A percentile compares a stretch with the other conserved stretches of the same genome.
These are phyloP conservation scores for Penicillium sp. DNA, from an alignment of 2,329 filamentous ascomycete species.

Conservation along the genomic window DNA sequence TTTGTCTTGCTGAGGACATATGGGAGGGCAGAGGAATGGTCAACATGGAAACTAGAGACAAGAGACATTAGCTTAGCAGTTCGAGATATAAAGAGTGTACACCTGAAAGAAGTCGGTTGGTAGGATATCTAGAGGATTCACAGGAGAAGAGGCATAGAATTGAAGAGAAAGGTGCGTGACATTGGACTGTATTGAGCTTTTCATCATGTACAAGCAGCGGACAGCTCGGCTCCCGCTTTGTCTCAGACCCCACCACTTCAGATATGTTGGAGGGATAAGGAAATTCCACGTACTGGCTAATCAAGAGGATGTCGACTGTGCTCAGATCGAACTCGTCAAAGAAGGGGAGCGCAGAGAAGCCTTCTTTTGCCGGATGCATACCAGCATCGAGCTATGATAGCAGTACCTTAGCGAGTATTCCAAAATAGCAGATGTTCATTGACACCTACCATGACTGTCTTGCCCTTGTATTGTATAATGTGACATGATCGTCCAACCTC, in stretches of 20 bases:
- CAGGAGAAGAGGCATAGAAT: slow-evolving; percentile 7
- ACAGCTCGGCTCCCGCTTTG: not conserved
- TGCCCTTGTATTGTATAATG: slow-evolving; percentile 98
- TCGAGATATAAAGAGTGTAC: slow-evolving; percentile 4
- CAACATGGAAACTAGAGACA: slow-evolving; percentile 82
- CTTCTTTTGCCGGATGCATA: slow-evolving; percentile 94
- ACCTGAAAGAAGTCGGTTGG: not conserved
- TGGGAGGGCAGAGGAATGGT: slow-evolving; percentile 97
- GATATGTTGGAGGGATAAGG: slow-evolving; percentile 14
- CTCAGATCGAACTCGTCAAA: slow-evolving; percentile 98
- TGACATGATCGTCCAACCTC: slow-evolving; percentile 97
- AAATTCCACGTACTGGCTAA: slow-evolving; percentile 86
- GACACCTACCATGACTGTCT: slow-evolving; percentile 87
- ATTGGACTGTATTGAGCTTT: slow-evolving; percentile 37
- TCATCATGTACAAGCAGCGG: slow-evolving; percentile 41
- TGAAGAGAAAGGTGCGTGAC: slow-evolving; percentile 18
- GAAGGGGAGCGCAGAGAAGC: slow-evolving; percentile 88
- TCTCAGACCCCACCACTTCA: not conserved
- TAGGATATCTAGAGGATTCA: not conserved
- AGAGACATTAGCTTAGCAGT: slow-evolving; percentile 29
- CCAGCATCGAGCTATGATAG: slow-evolving; percentile 81
- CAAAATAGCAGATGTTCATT: not conserved
- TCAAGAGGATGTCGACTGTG: slow-evolving; percentile 93
- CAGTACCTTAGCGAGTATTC: slow-evolving; percentile 10
- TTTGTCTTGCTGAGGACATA: slow-evolving; percentile 98